These are phyloP conservation scores for Nemania sp. DNA, from an alignment of 2,329 filamentous ascomycete genomes.

Conservation along the genomic window DNA sequence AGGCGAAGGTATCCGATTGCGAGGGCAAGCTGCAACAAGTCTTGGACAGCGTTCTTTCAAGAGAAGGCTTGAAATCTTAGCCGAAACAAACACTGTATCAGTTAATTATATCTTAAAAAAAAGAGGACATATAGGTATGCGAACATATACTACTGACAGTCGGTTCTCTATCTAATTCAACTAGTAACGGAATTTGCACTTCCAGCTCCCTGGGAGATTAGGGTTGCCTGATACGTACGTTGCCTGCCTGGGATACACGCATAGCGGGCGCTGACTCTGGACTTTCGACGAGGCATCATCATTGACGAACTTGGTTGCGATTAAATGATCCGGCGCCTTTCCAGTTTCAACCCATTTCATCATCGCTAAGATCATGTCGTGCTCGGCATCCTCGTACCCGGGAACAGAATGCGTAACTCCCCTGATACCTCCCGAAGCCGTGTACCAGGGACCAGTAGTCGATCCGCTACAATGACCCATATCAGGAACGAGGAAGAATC, in stretches of 20 bases:
- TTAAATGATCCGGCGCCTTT: slow-evolving; percentile 33
- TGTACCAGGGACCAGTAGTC: slow-evolving; percentile 41
- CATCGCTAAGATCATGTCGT: slow-evolving; percentile 45
- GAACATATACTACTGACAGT: not conserved
- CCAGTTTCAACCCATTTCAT: slow-evolving; percentile 46
- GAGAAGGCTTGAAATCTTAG: slow-evolving; percentile 7
- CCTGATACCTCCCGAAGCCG: slow-evolving; percentile 36
- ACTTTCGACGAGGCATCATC: slow-evolving; percentile 32
- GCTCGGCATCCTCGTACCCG: slow-evolving; percentile 42
- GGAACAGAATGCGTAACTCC: slow-evolving; percentile 42
- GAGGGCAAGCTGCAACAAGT: slow-evolving; percentile 32
- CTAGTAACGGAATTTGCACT: slow-evolving; percentile 34
- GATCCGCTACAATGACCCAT: slow-evolving; percentile 51
- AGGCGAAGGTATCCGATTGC: slow-evolving; percentile 20
- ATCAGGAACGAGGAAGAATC: slow-evolving; percentile 54
- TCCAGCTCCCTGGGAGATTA: slow-evolving; percentile 33
- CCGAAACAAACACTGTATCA: not conserved
- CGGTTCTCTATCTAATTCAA: not conserved
- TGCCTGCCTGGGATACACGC: slow-evolving; percentile 38
- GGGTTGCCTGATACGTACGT: slow-evolving; percentile 36
- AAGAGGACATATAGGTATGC: not conserved
- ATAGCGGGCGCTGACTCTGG: slow-evolving; percentile 37
- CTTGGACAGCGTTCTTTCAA: slow-evolving; percentile 28
- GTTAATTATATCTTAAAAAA: not conserved
- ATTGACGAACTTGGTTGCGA: slow-evolving; percentile 39